Percentiles rank a stretch among this genome's conserved stretches.
phyloP scores from a whole-genome alignment of 23 red algal species.

The Cyanidioschyzon merolae region DNA sequence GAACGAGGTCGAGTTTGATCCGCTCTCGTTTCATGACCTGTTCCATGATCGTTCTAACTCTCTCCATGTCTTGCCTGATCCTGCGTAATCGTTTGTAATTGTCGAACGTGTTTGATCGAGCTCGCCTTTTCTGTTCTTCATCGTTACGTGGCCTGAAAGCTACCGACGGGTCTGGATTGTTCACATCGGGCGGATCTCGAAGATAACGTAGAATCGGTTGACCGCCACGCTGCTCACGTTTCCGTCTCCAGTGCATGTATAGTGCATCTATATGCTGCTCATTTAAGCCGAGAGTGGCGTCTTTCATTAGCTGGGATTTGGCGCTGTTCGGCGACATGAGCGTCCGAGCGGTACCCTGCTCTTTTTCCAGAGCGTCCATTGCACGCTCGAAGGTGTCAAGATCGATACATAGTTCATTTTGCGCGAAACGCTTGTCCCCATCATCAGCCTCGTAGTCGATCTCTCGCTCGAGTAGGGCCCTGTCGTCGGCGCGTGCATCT shows the following conservation, averaged over 20 bases:
- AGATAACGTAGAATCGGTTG: constrained; percentile 52
- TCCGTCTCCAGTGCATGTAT: constrained; percentile 44
- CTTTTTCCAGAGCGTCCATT: constrained; percentile 74
- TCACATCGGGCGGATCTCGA: constrained; percentile 34
- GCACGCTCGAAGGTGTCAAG: constrained; percentile 46
- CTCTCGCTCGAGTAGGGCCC: constrained; percentile 34
- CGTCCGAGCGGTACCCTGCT: constrained; percentile 31
- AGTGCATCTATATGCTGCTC: background rate
- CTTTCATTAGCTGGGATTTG: constrained; percentile 12
- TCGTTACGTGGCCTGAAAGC: constrained; percentile 85
- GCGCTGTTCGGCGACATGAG: constrained; percentile 21
- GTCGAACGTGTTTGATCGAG: constrained; percentile 74
- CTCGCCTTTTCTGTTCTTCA: constrained; percentile 25
- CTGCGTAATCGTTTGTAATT: constrained; percentile 48
- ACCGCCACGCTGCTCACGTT: constrained; percentile 15
- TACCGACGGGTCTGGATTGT: constrained; percentile 58
- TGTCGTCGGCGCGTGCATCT: constrained; percentile 46
- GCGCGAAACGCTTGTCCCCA: constrained; percentile 41
- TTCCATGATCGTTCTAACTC: constrained; percentile 38
- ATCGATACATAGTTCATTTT: background rate
- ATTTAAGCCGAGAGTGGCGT: background rate
- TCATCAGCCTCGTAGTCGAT: constrained; percentile 81
- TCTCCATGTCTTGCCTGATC: constrained; percentile 50
- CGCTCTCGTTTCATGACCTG: constrained; percentile 47
- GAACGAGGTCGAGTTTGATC: constrained; percentile 33